phyloP scores from a whole-genome alignment of 345 rosid species.

The Salix koriyanagi region DNA sequence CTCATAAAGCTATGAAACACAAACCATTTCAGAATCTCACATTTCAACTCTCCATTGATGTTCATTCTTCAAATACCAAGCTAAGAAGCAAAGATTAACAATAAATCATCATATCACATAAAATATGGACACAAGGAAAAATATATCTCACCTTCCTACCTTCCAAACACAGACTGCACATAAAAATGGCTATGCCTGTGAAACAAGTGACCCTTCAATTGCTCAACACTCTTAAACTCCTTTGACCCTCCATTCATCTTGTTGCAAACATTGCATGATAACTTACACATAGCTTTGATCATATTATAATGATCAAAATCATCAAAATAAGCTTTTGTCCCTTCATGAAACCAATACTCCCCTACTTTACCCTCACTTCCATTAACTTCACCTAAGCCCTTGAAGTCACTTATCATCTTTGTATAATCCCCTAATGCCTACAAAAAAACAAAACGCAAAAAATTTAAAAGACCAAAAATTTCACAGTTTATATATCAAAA shows the following conservation, averaged over 20 bases:
- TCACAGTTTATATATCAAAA: neutral
- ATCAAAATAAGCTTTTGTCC: conserved; percentile 21
- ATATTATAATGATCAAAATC: conserved; percentile 21
- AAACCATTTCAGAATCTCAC: neutral
- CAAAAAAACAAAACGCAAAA: neutral
- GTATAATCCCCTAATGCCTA: conserved; percentile 30
- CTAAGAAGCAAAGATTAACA: neutral
- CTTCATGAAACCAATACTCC: conserved; percentile 23
- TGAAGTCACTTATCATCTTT: conserved; percentile 22
- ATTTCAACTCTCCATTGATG: neutral
- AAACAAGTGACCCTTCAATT: conserved; percentile 24
- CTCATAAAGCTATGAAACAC: neutral
- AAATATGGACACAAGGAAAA: neutral
- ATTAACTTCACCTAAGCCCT: neutral
- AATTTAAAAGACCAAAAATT: neutral
- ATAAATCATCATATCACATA: neutral
- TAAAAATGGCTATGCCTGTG: conserved; percentile 17
- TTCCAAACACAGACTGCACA: conserved; percentile 29
- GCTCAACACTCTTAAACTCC: conserved; percentile 21
- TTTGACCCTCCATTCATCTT: conserved; percentile 2
- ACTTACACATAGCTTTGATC: conserved; percentile 22
- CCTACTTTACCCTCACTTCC: conserved; percentile 22
- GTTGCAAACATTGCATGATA: conserved; percentile 25
- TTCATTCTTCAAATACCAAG: neutral
- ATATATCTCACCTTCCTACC: conserved; percentile 24